A percentile compares a stretch with the other conserved stretches of the same genome.
These are phyloP conservation scores for Penicillium maclennaniae DNA, from an alignment of 495 filamentous ascomycete species.

Conservation along the genomic window DNA sequence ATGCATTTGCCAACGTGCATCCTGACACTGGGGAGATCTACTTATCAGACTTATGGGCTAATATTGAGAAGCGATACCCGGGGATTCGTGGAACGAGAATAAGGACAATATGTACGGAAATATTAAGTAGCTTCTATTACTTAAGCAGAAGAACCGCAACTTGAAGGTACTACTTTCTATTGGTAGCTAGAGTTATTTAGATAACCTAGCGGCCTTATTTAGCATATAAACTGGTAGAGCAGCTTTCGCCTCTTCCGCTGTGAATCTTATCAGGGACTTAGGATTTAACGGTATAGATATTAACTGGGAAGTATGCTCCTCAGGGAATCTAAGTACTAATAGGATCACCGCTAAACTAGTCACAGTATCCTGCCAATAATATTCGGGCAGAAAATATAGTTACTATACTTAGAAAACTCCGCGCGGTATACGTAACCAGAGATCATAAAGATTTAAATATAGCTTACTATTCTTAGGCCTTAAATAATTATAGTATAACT, in stretches of 20 bases:
- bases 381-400: conserved; percentile 61
- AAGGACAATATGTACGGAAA: conserved; percentile 82
- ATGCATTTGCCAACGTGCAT: conserved; percentile 71
- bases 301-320: conserved; percentile 52
- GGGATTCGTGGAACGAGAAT: conserved; percentile 65
- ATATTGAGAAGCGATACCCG: conserved; percentile 75
- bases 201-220: conserved; percentile 65
- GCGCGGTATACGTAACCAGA: conserved; percentile 26
- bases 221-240: conserved; percentile 52
- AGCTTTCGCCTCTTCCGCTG: conserved; percentile 64
- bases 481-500: conserved; percentile 58
- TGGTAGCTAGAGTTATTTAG: conserved; percentile 76
- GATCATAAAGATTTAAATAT: not conserved
- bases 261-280: conserved; percentile 63
- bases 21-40: conserved; percentile 63
- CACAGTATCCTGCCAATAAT: conserved; percentile 29
- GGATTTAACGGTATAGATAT: conserved; percentile 61
- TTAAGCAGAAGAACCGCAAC: conserved; percentile 74
- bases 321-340: too few relatives aligned
- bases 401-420: conserved; percentile 54
- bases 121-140: conserved; percentile 78
- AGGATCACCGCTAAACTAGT: not conserved
- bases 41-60: conserved; percentile 77
- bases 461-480: conserved; percentile 28
- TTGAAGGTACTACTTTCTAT: conserved; percentile 65